Conservation (phyloP, 1,284 basidiomycete genomes). For the Agroathelia rolfsii region DNA sequence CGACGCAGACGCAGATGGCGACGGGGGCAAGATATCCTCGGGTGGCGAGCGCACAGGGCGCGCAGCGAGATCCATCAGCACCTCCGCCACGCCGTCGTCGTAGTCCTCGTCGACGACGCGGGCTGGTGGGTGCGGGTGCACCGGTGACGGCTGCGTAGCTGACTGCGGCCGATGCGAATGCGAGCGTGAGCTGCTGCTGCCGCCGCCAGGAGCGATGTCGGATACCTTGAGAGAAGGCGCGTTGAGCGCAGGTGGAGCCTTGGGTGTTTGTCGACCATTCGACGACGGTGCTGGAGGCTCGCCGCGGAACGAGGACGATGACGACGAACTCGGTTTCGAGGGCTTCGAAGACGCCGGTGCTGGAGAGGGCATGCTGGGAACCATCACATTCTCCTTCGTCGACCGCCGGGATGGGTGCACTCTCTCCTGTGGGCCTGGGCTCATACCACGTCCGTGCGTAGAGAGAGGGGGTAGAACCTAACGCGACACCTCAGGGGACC, state of each 20-base stretch:
- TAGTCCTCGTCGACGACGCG: constrained; percentile 40
- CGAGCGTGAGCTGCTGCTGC: constrained; percentile 19
- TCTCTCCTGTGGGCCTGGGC: no score
- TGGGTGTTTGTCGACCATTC: constrained; percentile 17
- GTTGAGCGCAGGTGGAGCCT: constrained; percentile 5
- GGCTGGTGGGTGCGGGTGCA: constrained; percentile 22
- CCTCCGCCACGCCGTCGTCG: constrained; percentile 35
- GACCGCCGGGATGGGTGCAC: no score
- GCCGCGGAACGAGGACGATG: background rate
- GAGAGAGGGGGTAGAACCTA: constrained; percentile 22
- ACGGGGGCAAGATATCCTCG: constrained; percentile 6
- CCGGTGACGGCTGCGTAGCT: constrained; percentile 28
- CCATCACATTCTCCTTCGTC: no score
- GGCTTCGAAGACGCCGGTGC: no score
- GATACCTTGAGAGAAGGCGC: no score
- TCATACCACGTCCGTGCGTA: no score
- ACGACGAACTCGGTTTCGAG: no score
- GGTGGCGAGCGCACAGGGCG: constrained; percentile 19
- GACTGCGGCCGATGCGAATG: constrained; percentile 26
- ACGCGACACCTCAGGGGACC: no score
- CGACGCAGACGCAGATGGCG: constrained; percentile 8
- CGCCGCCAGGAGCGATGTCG: no score
- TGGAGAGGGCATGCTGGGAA: no score
- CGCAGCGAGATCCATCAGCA: constrained; percentile 29
- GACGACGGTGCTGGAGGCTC: constrained; percentile 12